phyloP scores from a whole-genome alignment of 345 rosid genomes.

The Carallia brachiata region DNA sequence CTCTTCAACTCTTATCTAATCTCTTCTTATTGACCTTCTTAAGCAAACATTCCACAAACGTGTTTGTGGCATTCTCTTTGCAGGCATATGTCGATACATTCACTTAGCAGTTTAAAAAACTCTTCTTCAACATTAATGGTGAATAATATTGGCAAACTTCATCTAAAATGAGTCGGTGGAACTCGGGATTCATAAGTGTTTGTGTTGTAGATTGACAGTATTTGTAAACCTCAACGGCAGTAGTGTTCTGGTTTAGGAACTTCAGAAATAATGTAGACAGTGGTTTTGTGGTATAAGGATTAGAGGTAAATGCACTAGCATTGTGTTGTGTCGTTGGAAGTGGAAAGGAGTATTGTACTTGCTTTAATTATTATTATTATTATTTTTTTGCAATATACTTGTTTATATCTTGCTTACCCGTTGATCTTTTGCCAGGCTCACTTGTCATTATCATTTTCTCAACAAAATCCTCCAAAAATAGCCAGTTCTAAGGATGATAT shows the following conservation, averaged over 20 bases:
- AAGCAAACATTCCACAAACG: not conserved
- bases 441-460: slow-evolving; percentile 33
- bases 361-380: too few species aligned
- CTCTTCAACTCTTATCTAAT: not conserved
- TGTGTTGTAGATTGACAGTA: not conserved
- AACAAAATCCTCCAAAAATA: slow-evolving; percentile 15
- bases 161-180: not conserved
- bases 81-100: too few species aligned
- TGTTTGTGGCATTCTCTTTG: too few species aligned
- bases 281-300: not conserved
- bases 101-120: too few species aligned
- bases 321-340: not conserved
- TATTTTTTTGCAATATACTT: not conserved
- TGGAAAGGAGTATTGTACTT: too few species aligned
- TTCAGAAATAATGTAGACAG: not conserved
- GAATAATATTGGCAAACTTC: too few species aligned
- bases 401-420: slow-evolving; percentile 1
- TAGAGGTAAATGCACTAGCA: not conserved
- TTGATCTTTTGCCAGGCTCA: slow-evolving; percentile 48
- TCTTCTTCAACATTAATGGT: too few species aligned
- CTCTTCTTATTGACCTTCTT: not conserved
- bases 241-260: not conserved
- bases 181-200: not conserved
- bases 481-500: slow-evolving; percentile 23
- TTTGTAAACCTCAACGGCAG: not conserved